These are phyloP conservation scores for Avena sativa DNA, from an alignment of 176 grass and related monocot species.

Conservation along the genomic window DNA sequence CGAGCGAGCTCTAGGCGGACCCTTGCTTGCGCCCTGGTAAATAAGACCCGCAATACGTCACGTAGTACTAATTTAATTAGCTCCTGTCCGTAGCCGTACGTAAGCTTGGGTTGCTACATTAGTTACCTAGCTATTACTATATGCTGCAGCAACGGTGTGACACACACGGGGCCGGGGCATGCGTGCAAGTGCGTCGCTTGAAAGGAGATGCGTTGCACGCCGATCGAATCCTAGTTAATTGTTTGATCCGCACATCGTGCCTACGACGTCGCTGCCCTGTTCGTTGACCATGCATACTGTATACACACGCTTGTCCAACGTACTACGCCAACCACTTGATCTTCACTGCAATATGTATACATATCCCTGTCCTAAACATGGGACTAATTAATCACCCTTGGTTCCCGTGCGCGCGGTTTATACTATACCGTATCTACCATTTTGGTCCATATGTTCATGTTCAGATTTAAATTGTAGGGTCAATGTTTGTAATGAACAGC, in stretches of 20 bases:
- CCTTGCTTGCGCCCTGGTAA: background rate
- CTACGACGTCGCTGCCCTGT: constrained; percentile 40
- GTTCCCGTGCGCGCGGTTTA: background rate
- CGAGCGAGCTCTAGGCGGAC: no score
- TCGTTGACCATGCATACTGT: constrained; percentile 39
- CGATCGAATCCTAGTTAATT: constrained; percentile 34
- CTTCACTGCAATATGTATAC: background rate
- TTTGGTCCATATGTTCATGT: no score
- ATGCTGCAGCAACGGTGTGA: background rate
- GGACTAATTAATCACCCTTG: background rate
- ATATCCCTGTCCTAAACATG: background rate
- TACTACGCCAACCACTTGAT: background rate
- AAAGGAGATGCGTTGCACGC: constrained; percentile 55
- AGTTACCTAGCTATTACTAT: no score
- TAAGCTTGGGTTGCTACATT: background rate
- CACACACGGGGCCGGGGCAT: background rate
- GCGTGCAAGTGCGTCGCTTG: constrained; percentile 48
- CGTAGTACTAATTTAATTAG: no score
- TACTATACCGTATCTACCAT: background rate
- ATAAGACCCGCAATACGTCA: background rate
- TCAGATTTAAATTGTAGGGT: no score
- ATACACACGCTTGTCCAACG: background rate
- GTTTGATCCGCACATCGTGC: constrained; percentile 63
- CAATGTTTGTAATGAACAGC: no score
- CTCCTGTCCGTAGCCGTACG: background rate